A percentile compares a stretch with the other conserved stretches of the same genome.
phyloP scores from a whole-genome alignment of 2,329 filamentous ascomycete species.

The Calonectria montana region DNA sequence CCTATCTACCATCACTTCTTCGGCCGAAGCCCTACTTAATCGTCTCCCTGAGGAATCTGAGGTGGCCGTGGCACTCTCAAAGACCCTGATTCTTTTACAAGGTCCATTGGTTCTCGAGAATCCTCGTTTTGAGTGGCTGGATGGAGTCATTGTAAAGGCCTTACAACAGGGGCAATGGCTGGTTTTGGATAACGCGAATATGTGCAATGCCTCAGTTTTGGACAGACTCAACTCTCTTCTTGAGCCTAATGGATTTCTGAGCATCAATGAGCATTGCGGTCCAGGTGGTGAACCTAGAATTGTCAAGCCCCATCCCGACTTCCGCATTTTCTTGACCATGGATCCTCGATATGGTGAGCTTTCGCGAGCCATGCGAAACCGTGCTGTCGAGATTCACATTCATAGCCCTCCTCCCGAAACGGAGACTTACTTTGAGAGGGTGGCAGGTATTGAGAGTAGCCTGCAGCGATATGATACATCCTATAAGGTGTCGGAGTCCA shows the following conservation, averaged over 20 bases:
- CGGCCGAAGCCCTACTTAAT: slow-evolving; percentile 53
- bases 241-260: slow-evolving; percentile 87
- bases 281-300: slow-evolving; percentile 83
- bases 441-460: slow-evolving; percentile 61
- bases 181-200: slow-evolving; percentile 95
- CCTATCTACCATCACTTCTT: slow-evolving; percentile 51
- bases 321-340: slow-evolving; percentile 93
- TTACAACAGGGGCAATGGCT: slow-evolving; percentile 90
- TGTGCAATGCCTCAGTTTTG: slow-evolving; percentile 94
- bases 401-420: slow-evolving; percentile 54
- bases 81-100: slow-evolving; percentile 62
- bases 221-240: slow-evolving; percentile 95
- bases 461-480: slow-evolving; percentile 60
- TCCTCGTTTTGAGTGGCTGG: slow-evolving; percentile 94
- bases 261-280: slow-evolving; percentile 92
- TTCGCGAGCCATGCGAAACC: slow-evolving; percentile 95
- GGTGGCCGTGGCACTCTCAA: slow-evolving; percentile 60
- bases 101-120: slow-evolving; percentile 70
- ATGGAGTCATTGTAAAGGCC: slow-evolving; percentile 90
- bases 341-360: slow-evolving; percentile 93
- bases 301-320: slow-evolving; percentile 84
- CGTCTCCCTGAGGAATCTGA: slow-evolving; percentile 57
- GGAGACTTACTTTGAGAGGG: slow-evolving; percentile 50
- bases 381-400: slow-evolving; percentile 90
- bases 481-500: slow-evolving; percentile 45